Conservation (phyloP, 768 basidiomycete species). For the Amylocystis lapponica region DNA sequence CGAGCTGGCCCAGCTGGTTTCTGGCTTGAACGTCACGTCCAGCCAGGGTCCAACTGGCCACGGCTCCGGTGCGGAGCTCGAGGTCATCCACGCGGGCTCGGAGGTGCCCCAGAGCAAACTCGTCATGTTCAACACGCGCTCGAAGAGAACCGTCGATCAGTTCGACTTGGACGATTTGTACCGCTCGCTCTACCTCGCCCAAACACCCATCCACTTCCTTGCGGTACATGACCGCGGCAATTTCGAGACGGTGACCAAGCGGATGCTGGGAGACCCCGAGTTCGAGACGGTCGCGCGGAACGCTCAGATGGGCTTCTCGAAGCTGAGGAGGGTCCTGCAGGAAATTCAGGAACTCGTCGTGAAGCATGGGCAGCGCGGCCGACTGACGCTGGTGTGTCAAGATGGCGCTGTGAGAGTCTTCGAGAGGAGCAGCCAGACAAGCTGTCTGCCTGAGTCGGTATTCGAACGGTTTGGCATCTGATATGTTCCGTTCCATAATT, state of each 20-base stretch:
- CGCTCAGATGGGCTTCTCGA: conserved; percentile 26
- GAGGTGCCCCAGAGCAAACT: conserved; percentile 32
- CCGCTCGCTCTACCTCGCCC: conserved; percentile 65
- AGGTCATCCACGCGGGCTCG: conserved; percentile 20
- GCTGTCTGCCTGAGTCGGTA: conserved; percentile 41
- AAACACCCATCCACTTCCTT: conserved; percentile 55
- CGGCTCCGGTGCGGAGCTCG: conserved; percentile 11
- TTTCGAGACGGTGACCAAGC: conserved; percentile 47
- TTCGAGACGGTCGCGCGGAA: conserved; percentile 16
- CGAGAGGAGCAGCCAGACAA: conserved; percentile 36
- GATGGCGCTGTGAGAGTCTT: conserved; percentile 41
- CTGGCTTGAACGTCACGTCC: conserved; percentile 9
- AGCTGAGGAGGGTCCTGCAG: conserved; percentile 22
- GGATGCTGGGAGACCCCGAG: conserved; percentile 20
- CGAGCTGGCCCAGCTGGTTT: conserved; percentile 15
- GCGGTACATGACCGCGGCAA: conserved; percentile 50
- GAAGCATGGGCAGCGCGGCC: conserved; percentile 44
- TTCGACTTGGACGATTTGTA: conserved; percentile 56
- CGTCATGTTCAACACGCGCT: conserved; percentile 24
- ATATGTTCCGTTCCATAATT: too few species aligned
- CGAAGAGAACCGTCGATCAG: conserved; percentile 8
- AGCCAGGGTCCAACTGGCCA: neutral
- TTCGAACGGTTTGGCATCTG: conserved; percentile 22
- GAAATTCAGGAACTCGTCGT: conserved; percentile 44
- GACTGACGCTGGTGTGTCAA: conserved; percentile 51